Base-by-base conservation (phyloP, 257 asterid genomes). In the Lycium barbarum region DNA sequence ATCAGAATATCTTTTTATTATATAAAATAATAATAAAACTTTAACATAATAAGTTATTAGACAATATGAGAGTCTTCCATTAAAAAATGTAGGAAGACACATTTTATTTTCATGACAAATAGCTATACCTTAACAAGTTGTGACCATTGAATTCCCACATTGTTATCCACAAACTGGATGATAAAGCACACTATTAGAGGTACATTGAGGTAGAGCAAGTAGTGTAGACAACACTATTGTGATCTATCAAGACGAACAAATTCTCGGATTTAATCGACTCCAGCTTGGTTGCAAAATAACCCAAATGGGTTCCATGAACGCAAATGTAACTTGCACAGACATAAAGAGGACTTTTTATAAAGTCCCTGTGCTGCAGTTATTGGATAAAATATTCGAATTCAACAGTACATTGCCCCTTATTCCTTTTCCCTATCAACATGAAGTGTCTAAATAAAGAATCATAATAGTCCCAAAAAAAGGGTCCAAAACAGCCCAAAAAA, bases 61-160 rank as follows among this genome's bases (percentile, higher is more conserved):
- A n/a, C n/a, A n/a, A n/a, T n/a, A n/a, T n/a, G n/a, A n/a, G n/a
- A n/a, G n/a, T n/a, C n/a, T n/a, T n/a, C n/a, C n/a, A n/a, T n/a
- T n/a, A n/a, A n/a, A n/a, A n/a, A n/a, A n/a, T n/a, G n/a, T n/a
- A n/a, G n/a, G n/a, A n/a, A n/a, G n/a, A n/a, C n/a, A n/a, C n/a
- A n/a, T 78, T 78, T 65, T 51, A 22, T 78, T 51, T 76, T 78
- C 65, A 26, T 18, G 9, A 78, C 49, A 78, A 78, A 49, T 51
- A 78, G 15, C 49, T 51, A 26, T 14, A 53, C 65, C 13, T 22
- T 53, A 2, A 9, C 43, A 51, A 78, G 65, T 53, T 53, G 26
- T 35, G 26, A 53, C 12, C 26, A 78, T 63, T 6, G 15, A 76
- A 76, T 76, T 76, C 26, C 2, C 82, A 76, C 63, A 51, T 22